Evolutionary conservation across 2,329 filamentous ascomycete species (phyloP).

Genomic region (Curvularia spicifera): DNA sequence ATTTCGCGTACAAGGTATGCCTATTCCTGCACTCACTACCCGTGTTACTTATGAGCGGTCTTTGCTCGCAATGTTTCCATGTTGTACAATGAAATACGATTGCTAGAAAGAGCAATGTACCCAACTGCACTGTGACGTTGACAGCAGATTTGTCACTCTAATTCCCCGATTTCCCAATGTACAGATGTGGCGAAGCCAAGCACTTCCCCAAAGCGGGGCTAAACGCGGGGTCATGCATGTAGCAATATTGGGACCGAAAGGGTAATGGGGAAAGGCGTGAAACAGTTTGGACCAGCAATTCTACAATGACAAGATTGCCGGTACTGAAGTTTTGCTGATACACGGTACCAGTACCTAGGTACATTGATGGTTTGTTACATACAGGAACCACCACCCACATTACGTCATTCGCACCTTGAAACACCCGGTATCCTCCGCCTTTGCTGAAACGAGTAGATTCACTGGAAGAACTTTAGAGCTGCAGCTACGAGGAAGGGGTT

Average conservation of each 20-base stretch:
- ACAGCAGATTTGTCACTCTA: not conserved
- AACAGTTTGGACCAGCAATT: not conserved
- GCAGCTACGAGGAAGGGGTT: not conserved
- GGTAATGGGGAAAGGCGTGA: not conserved
- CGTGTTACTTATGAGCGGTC: not conserved
- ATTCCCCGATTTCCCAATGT: slow-evolving; percentile 4
- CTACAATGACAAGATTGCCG: not conserved
- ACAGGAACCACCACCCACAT: not conserved
- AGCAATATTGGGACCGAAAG: not conserved
- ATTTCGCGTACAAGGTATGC: not conserved
- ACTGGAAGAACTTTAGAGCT: not conserved
- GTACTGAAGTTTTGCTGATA: not conserved
- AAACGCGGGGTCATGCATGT: slow-evolving; percentile 4
- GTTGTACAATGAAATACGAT: not conserved
- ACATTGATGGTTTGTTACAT: not conserved
- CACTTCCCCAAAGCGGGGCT: slow-evolving; percentile 16
- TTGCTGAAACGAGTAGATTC: not conserved
- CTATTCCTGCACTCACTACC: not conserved
- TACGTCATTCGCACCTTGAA: not conserved
- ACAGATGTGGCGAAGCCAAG: slow-evolving; percentile 11
- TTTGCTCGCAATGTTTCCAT: not conserved
- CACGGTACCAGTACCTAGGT: not conserved
- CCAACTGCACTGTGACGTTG: not conserved
- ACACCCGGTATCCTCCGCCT: not conserved
- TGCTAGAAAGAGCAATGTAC: not conserved